These are phyloP conservation scores for Buxus sempervirens DNA, from an alignment of 164 flowering plant species.

Conservation along the genomic window DNA sequence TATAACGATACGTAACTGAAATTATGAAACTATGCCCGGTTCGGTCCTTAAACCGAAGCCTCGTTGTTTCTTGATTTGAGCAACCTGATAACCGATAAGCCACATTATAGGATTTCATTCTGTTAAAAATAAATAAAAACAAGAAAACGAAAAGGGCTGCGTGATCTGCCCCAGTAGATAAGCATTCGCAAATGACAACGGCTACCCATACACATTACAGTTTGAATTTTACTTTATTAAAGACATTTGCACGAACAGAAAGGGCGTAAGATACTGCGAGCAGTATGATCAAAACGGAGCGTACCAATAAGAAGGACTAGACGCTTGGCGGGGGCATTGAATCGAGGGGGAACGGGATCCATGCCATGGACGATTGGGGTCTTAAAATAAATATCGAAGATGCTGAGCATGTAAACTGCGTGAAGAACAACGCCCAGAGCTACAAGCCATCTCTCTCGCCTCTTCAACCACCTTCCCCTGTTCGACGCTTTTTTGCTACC, in stretches of 20 bases:
- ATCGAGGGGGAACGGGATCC: constrained; percentile 76
- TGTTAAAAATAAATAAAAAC: not conserved
- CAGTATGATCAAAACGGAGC: no score
- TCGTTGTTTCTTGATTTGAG: not conserved
- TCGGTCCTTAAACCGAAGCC: no score
- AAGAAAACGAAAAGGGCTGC: no score
- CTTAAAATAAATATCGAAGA: constrained; percentile 96
- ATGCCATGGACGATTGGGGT: constrained; percentile 93
- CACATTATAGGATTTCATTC: not conserved
- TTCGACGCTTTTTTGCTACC: constrained; percentile 10
- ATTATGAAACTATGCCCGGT: no score
- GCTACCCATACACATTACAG: not conserved
- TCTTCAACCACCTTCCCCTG: constrained; percentile 44
- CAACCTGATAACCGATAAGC: not conserved
- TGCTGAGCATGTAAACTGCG: constrained; percentile 90
- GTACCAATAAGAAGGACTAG: constrained; percentile 83
- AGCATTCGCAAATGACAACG: not conserved
- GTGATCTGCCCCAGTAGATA: no score
- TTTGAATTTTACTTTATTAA: not conserved
- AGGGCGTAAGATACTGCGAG: no score
- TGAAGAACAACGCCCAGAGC: constrained; percentile 80
- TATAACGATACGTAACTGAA: no score
- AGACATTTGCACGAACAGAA: not conserved
- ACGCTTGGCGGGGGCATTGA: constrained; percentile 84
- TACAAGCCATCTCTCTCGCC: constrained; percentile 77